These are phyloP conservation scores for Takakia lepidozioides DNA, from an alignment of 225 moss, liverwort and hornwort genomes.

Conservation along the genomic window DNA sequence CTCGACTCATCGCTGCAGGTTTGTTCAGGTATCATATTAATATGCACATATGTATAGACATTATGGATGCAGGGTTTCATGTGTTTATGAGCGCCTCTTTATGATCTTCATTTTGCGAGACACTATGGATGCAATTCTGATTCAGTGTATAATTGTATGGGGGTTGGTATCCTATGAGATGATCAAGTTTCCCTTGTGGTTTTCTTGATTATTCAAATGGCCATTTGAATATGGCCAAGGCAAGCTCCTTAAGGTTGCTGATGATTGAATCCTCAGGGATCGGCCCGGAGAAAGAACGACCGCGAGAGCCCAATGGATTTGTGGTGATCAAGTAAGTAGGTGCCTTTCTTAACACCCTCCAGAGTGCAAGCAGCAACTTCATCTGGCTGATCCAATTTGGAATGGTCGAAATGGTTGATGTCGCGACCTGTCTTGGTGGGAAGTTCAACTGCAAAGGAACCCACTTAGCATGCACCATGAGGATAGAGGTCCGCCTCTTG, in stretches of 20 bases:
- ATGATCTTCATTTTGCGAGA: no score
- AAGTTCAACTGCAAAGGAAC: not conserved
- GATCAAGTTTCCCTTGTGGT: no score
- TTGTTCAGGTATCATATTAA: no score
- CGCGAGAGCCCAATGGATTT: not conserved
- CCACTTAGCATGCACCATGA: not conserved
- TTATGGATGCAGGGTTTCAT: no score
- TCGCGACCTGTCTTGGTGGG: not conserved
- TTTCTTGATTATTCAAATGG: no score
- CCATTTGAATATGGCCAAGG: conserved; percentile 1
- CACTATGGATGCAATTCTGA: no score
- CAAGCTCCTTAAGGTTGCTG: conserved; percentile 9
- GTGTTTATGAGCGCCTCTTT: no score
- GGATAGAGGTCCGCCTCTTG: no score
- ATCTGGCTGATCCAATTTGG: not conserved
- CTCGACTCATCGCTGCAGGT: no score
- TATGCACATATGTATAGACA: no score
- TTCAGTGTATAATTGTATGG: no score
- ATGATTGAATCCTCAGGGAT: not conserved
- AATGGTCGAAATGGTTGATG: not conserved
- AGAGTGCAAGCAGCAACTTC: conserved; percentile 14
- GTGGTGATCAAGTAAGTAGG: conserved; percentile 11
- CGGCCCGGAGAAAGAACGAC: conserved; percentile 6
- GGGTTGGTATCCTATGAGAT: no score
- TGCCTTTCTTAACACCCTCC: conserved; percentile 16